Conservation (phyloP, 257 asterid species). For the Capsicum baccatum region DNA sequence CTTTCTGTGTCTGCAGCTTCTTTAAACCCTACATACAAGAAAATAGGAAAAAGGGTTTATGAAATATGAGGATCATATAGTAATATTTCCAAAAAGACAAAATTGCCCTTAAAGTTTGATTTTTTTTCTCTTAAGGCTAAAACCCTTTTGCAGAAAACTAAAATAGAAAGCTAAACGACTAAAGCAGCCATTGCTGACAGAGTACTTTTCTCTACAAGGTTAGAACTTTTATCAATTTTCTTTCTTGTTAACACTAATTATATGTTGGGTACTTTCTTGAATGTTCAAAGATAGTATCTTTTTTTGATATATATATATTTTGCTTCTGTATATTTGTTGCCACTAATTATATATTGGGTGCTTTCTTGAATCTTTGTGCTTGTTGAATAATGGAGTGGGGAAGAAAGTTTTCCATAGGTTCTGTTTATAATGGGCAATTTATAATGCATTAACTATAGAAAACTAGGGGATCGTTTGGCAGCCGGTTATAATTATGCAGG, state of each 20-base stretch:
- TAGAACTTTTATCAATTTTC: neutral
- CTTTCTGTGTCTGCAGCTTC: slow-evolving; percentile 32
- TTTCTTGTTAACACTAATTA: neutral
- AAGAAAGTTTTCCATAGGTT: neutral
- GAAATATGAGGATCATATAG: neutral
- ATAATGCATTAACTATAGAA: neutral
- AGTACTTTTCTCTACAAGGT: slow-evolving; percentile 1
- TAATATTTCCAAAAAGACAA: neutral
- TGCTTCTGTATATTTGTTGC: neutral
- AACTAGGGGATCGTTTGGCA: neutral
- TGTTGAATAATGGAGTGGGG: neutral
- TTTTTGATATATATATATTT: neutral
- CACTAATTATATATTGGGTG: neutral
- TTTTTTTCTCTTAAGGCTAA: neutral
- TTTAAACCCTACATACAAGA: slow-evolving; percentile 37
- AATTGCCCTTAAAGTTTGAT: neutral
- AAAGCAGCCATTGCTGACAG: neutral
- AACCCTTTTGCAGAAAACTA: neutral
- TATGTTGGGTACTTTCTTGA: slow-evolving; percentile 1
- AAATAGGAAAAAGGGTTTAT: neutral
- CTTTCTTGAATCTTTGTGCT: neutral
- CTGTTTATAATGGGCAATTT: neutral
- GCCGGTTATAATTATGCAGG: no score
- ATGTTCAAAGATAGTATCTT: neutral
- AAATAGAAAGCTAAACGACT: neutral